These are phyloP conservation scores for Pelagophyceae sp. DNA, from an alignment of 352 stramenopile genomes.

Conservation along the genomic window DNA sequence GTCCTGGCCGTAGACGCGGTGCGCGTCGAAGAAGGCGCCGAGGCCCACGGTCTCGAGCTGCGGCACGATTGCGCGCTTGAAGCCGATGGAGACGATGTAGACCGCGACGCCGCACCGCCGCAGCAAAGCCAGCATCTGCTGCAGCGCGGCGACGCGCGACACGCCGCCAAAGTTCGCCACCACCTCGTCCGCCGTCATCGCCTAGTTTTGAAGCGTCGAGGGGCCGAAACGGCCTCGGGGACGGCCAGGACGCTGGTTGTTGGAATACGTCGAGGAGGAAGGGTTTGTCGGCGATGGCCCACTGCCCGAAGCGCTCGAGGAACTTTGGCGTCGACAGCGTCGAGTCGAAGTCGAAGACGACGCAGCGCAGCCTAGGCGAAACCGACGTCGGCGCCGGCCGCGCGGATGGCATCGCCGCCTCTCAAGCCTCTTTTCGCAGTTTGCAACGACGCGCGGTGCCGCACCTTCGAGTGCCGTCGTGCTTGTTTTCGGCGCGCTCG, in stretches of 20 bases:
- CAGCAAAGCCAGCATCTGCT: not conserved
- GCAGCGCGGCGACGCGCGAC: not conserved
- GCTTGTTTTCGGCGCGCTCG: too few species aligned
- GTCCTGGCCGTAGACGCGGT: slow-evolving; percentile 8
- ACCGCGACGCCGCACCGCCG: not conserved
- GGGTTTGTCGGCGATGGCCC: slow-evolving; percentile 7
- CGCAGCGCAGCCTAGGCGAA: not conserved
- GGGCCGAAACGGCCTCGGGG: too few species aligned
- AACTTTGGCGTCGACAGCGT: slow-evolving; percentile 9
- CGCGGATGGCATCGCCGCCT: too few species aligned
- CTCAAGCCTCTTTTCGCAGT: too few species aligned
- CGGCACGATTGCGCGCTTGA: not conserved
- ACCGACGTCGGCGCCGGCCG: too few species aligned
- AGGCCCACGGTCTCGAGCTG: not conserved
- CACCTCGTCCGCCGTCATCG: not conserved
- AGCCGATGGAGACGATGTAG: slow-evolving; percentile 1
- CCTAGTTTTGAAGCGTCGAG: too few species aligned
- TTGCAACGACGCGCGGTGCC: too few species aligned
- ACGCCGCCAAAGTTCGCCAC: not conserved
- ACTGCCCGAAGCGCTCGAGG: not conserved
- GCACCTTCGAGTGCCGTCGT: too few species aligned
- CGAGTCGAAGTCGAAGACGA: slow-evolving; percentile 12
- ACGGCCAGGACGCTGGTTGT: too few species aligned
- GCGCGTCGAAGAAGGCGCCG: not conserved
- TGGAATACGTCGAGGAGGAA: too few species aligned